Base-by-base conservation (phyloP, 2,329 filamentous ascomycete genomes). In the Colletotrichum coccodes region DNA sequence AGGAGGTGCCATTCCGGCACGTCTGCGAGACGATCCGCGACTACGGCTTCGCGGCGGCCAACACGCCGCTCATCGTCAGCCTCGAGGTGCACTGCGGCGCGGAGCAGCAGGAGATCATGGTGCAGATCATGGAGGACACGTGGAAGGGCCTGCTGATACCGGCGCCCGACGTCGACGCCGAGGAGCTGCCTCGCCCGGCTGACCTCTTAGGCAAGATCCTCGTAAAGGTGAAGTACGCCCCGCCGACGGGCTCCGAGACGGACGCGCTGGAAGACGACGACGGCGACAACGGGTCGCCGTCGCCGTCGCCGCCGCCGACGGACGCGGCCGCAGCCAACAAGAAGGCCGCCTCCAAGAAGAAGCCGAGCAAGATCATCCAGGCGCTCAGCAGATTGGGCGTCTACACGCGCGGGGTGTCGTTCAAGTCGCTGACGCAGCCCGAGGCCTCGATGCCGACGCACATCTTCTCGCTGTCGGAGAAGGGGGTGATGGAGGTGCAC, bases 11-110 rank as follows among this genome's bases (percentile, higher is more conserved):
- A 0, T 98, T 98, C 80, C 90, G 95, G 57, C 89, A 92, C 47
- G 95, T 98, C 2, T 97, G 95, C 80, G 84, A 87, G 64, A 90
- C 93, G 0, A 95, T 98, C 72, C 86, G 89, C 36, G 89, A 97
- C 64, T 89, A 91, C 74, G 94, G 92, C 1, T 98, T 98, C 75
- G 81, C 87, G 3, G 88, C 85, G 4, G 91, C 89, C 23, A 91
- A 95, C 70, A 83, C 97, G 21, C 96, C 96, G 0, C 84, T 99
- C n/a, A 95, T 98, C 68, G 92, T 98, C 74, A 97, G 94, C 76
- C 86, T 99, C 36, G 96, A 99, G 79, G 94, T 98, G 0, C 96
- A 98, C 81, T 94, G 94, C 71, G 86, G 85, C 70, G 81, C 89
- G 0, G 87, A 91, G 64, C 96, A 99, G 80, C 96, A 99, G 78